phyloP scores from a whole-genome alignment of 2,329 filamentous ascomycete species.

The Venturia nashicola region DNA sequence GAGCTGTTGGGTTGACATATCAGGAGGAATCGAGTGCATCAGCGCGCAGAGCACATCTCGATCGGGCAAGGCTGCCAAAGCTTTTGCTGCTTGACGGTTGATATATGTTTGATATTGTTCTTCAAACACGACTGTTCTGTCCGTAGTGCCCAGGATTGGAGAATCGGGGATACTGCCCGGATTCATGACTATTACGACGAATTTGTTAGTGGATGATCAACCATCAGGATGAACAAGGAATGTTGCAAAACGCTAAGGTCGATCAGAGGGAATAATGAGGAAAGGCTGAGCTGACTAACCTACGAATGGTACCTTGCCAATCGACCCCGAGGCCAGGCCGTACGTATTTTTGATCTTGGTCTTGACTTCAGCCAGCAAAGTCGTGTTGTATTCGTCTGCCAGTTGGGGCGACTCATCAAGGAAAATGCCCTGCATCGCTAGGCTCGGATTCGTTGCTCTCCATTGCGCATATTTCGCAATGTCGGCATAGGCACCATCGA shows the following conservation, averaged over 20 bases:
- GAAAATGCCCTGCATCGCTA: slow-evolving; percentile 36
- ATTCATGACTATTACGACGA: slow-evolving; percentile 22
- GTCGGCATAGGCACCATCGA: slow-evolving; percentile 22
- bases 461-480: slow-evolving; percentile 34
- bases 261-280: slow-evolving; percentile 12
- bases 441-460: slow-evolving; percentile 24
- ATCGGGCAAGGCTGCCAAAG: slow-evolving; percentile 16
- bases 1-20: slow-evolving; percentile 3
- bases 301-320: slow-evolving; percentile 10
- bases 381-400: not conserved
- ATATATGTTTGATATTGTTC: slow-evolving; percentile 27
- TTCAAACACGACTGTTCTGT: slow-evolving; percentile 36
- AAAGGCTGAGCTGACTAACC: slow-evolving; percentile 14
- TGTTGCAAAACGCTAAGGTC: not conserved
- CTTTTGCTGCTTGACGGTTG: slow-evolving; percentile 18
- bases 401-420: slow-evolving; percentile 33
- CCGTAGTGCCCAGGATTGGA: slow-evolving; percentile 28
- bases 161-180: slow-evolving; percentile 31
- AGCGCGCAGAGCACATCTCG: slow-evolving; percentile 9
- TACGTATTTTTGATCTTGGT: slow-evolving; percentile 6
- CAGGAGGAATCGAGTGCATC: slow-evolving; percentile 9
- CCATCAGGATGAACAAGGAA: not conserved
- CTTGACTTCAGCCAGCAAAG: slow-evolving; percentile 4
- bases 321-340: slow-evolving; percentile 5
- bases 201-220: not conserved